A percentile compares a stretch with the other conserved stretches of the same genome.
phyloP scores from a whole-genome alignment of 176 grass and related monocot genomes.

The Juncus inflexus region DNA sequence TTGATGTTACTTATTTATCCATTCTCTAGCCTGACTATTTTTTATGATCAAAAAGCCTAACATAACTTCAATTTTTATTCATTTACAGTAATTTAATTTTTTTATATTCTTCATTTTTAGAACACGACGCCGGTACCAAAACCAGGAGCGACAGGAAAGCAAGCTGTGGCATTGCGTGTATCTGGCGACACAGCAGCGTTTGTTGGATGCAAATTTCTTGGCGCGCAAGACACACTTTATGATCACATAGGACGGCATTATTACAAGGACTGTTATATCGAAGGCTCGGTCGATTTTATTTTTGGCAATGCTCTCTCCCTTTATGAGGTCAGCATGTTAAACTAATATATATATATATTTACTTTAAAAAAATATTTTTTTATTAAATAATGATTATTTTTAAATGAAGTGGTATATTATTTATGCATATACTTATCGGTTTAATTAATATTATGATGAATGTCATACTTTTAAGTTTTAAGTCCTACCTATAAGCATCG shows the following conservation, averaged over 20 bases:
- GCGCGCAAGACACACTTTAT: constrained; percentile 89
- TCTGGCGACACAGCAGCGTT: constrained; percentile 88
- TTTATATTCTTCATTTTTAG: constrained; percentile 21
- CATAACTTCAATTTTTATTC: too few species aligned
- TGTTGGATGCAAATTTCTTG: constrained; percentile 69
- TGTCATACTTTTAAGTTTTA: too few species aligned
- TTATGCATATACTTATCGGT: too few species aligned
- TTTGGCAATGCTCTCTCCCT: constrained; percentile 94
- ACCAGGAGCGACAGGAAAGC: constrained; percentile 66
- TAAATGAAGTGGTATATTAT: too few species aligned
- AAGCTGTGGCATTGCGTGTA: constrained; percentile 78
- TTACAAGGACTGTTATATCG: constrained; percentile 95
- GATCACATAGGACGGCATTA: constrained; percentile 75
- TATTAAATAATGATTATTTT: too few species aligned
- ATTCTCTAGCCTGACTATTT: too few species aligned
- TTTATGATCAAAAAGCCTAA: not conserved
- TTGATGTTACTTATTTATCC: too few species aligned
- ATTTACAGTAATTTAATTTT: not conserved
- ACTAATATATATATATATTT: too few species aligned
- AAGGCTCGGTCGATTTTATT: constrained; percentile 98
- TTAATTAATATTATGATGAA: too few species aligned
- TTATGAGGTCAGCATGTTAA: constrained; percentile 41
- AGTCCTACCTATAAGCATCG: too few species aligned
- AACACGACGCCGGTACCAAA: constrained; percentile 72
- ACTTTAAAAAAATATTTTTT: too few species aligned